Base-by-base conservation (phyloP, 371 early-diverging fungal genomes). In the Apophysomyces sp. region DNA sequence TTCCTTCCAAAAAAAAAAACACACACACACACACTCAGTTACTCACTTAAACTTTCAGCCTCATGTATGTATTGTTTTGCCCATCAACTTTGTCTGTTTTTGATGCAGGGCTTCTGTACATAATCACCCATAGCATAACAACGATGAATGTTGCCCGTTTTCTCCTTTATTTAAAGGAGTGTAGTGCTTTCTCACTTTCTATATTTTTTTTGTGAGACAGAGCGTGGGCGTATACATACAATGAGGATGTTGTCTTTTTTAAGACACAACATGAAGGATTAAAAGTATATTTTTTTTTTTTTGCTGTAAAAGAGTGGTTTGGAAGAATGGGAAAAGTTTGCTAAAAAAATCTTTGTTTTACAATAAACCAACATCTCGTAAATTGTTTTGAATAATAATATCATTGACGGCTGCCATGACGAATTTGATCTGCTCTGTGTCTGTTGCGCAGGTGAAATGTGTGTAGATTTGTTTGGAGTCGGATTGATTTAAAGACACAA, bases 391-490 rank as follows among this genome's bases (percentile, higher is more conserved):
- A 37, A 85, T 79, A 52, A 90, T 85, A 69, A 90, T 90, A 61
- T 88, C 87, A 67, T 86, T 88, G 18, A 87, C 87, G 9, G 86
- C 83, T 16, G 81, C 77, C 80, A 86, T 83, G 62, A 89, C 89
- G 55, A 78, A 81, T 39, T 81, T 81, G 61, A 89, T 84, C 61
- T 89, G 88, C 18, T 85, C 87, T 4, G 97, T 96, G 72, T 96
- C 97, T 1, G 97, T 96, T 5, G 97, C 97, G 68, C 94, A 95
- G 1, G 96, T 97, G 71, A 94, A 94, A 80, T 94, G 94, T 37
- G 94, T 84, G 70, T 92, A 93, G 62, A 93, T 86, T 73, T 92
- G 84, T 78, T 90, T 58, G 76, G 88, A 70, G 80, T 88, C 56
- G 74, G 88, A 85, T 68, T 89, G 80, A 77, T 92, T 92, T 57